Conservation (phyloP, 2,329 filamentous ascomycete genomes). For the Stagonosporopsis vannaccii region DNA sequence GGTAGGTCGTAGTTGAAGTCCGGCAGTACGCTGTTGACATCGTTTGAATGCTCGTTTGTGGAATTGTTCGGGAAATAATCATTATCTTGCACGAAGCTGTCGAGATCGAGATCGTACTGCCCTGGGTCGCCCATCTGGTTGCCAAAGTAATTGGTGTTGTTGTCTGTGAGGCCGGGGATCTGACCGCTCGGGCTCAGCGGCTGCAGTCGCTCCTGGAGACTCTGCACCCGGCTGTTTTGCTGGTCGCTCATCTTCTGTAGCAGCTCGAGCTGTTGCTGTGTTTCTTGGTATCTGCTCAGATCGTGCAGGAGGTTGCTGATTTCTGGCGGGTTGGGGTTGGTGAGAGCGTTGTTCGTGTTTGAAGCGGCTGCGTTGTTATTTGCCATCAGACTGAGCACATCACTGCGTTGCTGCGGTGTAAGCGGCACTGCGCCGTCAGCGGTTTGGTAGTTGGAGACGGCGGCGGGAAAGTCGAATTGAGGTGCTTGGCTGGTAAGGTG, state of each 20-base stretch:
- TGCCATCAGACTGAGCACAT: conserved; percentile 58
- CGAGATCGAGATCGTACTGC: conserved; percentile 60
- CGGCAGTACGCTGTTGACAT: conserved; percentile 21
- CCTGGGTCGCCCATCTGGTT: conserved; percentile 48
- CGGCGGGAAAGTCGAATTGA: conserved; percentile 56
- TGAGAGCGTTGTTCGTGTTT: conserved; percentile 63
- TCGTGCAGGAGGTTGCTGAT: conserved; percentile 65
- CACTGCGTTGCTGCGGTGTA: conserved; percentile 56
- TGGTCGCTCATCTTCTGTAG: conserved; percentile 80
- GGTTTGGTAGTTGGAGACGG: conserved; percentile 58
- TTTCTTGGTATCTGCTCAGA: conserved; percentile 70
- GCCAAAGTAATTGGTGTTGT: conserved; percentile 42
- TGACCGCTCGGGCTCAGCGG: conserved; percentile 81
- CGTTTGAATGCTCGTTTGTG: background rate
- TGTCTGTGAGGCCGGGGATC: conserved; percentile 70
- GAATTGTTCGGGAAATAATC: conserved; percentile 58
- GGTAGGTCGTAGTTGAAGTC: conserved; percentile 39
- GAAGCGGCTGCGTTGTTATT: conserved; percentile 53
- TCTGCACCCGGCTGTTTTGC: conserved; percentile 78
- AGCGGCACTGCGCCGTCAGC: conserved; percentile 55
- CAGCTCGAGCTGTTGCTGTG: conserved; percentile 77
- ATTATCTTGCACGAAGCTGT: conserved; percentile 63
- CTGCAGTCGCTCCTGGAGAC: conserved; percentile 75
- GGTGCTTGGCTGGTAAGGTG: conserved; percentile 41
- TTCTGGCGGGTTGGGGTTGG: conserved; percentile 61